Evolutionary conservation across 306 rosid species (phyloP), one percentile per base, ranked within the genome.

Genomic region (Dryas drummondii): DNA sequence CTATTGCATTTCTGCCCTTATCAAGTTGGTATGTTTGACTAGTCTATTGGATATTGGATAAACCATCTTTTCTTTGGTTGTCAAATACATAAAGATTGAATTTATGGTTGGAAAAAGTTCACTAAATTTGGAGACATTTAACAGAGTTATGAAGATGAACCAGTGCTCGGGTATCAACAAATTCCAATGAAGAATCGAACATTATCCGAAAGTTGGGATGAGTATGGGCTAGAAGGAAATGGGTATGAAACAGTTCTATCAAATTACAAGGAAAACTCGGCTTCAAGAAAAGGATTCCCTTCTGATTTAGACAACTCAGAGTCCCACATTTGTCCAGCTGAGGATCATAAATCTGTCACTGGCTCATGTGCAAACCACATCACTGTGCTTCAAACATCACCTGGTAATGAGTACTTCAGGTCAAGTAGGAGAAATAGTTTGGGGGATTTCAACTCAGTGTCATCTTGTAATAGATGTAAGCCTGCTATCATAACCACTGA

Each of bases 91-190:
- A 22, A 22, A 22, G 22, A 22, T 22, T 22, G 22, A 22, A 22
- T 22, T 22, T 22, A 22, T 22, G 22, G 22, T 0, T 22, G 37
- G 45, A 51, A 9, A 1, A 70, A 57, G 70, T 63, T 85, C 51
- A 74, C 82, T 74, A 42, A 83, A 52, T 68, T 41, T 65, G 55
- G 52, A 61, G 65, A 60, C 17, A 40, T 58, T 76, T 73, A 76
- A 5, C 96, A 90, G 97, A 91, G 97, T 78, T 94, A 94, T 72
- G 97, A 87, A 82, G 98, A 88, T 49, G 97, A 90, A 52, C 77
- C 91, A 16, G 1, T 78, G 42, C 68, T 87, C 42, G 94, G 84
- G 52, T 92, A 85, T 78, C 88, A 77, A 27, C 91, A 84, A 57
- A 83, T 79, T 50, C 82, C 81, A 4, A 70, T 82, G 66, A 91